These are phyloP conservation scores for Zizania palustris DNA, from an alignment of 202 grass and related monocot genomes.

Conservation along the genomic window DNA sequence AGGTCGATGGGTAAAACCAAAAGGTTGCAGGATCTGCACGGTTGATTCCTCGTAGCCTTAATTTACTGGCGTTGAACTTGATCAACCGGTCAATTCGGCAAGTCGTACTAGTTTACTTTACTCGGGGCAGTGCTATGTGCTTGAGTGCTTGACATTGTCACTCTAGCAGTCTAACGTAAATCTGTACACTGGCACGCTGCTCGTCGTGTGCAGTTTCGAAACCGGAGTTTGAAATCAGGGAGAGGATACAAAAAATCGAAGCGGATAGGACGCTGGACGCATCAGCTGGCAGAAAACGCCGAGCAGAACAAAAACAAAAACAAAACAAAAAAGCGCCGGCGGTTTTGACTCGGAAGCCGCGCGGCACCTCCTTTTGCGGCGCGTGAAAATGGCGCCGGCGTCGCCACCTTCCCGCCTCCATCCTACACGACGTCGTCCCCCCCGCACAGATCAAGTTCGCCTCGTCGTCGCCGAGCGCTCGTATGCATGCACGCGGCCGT, in stretches of 20 bases:
- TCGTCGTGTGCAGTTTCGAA: neutral
- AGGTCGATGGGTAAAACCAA: constrained; percentile 9
- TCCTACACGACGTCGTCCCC: neutral
- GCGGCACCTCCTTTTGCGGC: constrained; percentile 19
- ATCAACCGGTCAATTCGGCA: constrained; percentile 26
- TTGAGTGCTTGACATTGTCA: neutral
- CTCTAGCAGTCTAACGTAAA: no score
- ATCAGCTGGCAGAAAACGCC: neutral
- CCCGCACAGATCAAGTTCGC: neutral
- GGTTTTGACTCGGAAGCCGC: constrained; percentile 21
- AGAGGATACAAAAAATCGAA: neutral
- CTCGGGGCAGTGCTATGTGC: neutral
- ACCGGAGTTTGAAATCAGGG: neutral
- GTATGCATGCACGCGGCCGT: no score
- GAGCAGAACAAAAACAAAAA: no score
- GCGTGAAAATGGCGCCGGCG: constrained; percentile 19
- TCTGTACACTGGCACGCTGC: neutral
- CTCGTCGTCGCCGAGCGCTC: neutral
- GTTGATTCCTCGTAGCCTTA: constrained; percentile 26
- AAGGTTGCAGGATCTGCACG: constrained; percentile 49
- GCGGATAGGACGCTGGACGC: neutral
- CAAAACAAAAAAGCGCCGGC: neutral
- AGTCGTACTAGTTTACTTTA: no score
- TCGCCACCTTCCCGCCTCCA: constrained; percentile 13
- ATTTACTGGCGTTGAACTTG: constrained; percentile 19